A percentile compares a stretch with the other conserved stretches of the same genome.
phyloP scores from a whole-genome alignment of 768 basidiomycete genomes.

The Trametopsis cervina region DNA sequence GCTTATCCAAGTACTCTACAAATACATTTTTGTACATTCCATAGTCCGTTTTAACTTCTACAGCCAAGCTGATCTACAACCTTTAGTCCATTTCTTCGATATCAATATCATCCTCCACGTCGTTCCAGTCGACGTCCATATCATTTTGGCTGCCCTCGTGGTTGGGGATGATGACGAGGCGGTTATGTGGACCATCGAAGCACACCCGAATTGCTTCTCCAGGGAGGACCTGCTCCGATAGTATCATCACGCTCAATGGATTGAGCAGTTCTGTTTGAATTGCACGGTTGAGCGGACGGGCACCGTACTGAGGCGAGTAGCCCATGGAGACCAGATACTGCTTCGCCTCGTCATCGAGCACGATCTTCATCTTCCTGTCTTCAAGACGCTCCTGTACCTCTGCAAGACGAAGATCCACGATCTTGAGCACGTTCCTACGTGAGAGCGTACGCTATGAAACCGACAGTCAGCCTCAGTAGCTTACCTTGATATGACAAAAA shows the following conservation, averaged over 20 bases:
- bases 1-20: too few relatives aligned
- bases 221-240: conserved; percentile 77
- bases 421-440: conserved; percentile 65
- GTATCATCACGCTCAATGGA: conserved; percentile 78
- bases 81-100: conserved; percentile 65
- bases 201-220: conserved; percentile 69
- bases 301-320: conserved; percentile 81
- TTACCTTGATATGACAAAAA: background rate
- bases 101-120: conserved; percentile 55
- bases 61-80: background rate
- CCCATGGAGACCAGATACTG: conserved; percentile 69
- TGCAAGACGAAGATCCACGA: conserved; percentile 82
- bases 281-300: conserved; percentile 84
- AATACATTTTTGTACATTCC: background rate
- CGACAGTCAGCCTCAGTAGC: conserved; percentile 23
- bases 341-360: conserved; percentile 71
- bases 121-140: conserved; percentile 53
- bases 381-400: conserved; percentile 81
- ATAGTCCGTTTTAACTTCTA: background rate
- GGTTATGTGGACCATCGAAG: conserved; percentile 80
- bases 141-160: conserved; percentile 54
- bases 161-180: conserved; percentile 73
- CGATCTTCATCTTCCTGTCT: conserved; percentile 73
- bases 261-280: conserved; percentile 93
- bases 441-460: conserved; percentile 68